Base-by-base conservation (phyloP, 2,329 filamentous ascomycete species). In the Clonostachys sp. region DNA sequence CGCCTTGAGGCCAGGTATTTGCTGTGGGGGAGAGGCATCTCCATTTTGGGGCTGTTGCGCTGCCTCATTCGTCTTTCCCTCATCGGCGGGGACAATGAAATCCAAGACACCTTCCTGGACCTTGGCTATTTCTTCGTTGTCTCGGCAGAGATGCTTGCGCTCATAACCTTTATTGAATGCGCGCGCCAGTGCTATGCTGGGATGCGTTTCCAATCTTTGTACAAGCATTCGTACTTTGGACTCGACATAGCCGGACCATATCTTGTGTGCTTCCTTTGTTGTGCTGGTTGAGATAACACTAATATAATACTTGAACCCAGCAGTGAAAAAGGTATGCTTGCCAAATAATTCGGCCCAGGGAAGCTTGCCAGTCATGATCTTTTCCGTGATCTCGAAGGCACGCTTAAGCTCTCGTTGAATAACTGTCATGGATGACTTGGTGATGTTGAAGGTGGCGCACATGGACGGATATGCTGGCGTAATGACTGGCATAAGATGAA, bases 401-500 rank as follows among this genome's bases (percentile, higher is more conserved):
- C 89, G 83, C 53, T 85, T 77, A 17, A 97, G 80, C 62, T 99
- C 94, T 42, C 84, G 79, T 54, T 90, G 81, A 60, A 99, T 91
- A 44, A 96, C 83, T 7, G 80, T 74, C 72, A 91, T 89, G 2
- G 91, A 95, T 1, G 92, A 97, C 54, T 81, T 75, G 4, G 88
- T 91, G 51, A 99, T 86, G 60, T 96, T 97, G 72, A 95, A 94
- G 0, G 94, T 97, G 2, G 94, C 87, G 65, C 94, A 97, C 91
- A 96, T 97, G 44, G 91, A 95, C 4, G 94, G 94, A 63, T 96
- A 97, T 1, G 94, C 91, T 2, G 94, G 94, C 2, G 94, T 99
- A 60, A 99, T 97, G 66, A 99, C 89, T 30, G 94, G 94, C 94
- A 99, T 99, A 45, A 96, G 74, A 66, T 97, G 92, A 55, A 83